Conservation (phyloP, 1,284 basidiomycete species). For the Chalciporus sp. region DNA sequence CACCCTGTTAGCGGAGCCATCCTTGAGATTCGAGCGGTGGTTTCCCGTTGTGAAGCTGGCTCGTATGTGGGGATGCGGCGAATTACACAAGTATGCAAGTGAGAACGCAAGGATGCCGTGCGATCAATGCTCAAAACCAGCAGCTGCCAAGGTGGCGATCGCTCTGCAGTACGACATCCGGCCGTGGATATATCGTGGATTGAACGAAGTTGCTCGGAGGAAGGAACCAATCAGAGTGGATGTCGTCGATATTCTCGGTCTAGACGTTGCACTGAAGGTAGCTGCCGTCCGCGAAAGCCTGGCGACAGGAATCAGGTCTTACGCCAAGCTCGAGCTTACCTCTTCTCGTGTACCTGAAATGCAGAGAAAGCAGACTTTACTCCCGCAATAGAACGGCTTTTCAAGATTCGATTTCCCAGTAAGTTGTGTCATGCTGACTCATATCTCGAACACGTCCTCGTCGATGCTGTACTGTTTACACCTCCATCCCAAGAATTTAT, state of each 20-base stretch:
- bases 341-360: conserved; percentile 5
- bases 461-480: too few relatives aligned
- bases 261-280: conserved; percentile 24
- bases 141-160: conserved; percentile 25
- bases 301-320: background rate
- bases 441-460: too few relatives aligned
- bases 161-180: conserved; percentile 21
- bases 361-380: conserved; percentile 22
- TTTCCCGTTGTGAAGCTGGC: conserved; percentile 24
- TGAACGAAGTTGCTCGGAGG: conserved; percentile 25
- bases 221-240: conserved; percentile 16
- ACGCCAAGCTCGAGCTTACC: too few relatives aligned
- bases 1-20: background rate
- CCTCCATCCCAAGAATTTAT: too few relatives aligned
- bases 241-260: conserved; percentile 20
- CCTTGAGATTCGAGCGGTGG: conserved; percentile 22
- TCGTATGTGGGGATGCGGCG: conserved; percentile 23
- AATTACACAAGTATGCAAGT: conserved; percentile 14
- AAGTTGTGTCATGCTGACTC: background rate
- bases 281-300: conserved; percentile 27
- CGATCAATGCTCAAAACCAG: background rate
- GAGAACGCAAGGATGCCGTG: conserved; percentile 14
- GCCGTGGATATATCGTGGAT: conserved; percentile 24
- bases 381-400: conserved; percentile 10
- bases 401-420: background rate